Conservation (phyloP, 1,284 basidiomycete species). For the Rhodotorula glutinis region DNA sequence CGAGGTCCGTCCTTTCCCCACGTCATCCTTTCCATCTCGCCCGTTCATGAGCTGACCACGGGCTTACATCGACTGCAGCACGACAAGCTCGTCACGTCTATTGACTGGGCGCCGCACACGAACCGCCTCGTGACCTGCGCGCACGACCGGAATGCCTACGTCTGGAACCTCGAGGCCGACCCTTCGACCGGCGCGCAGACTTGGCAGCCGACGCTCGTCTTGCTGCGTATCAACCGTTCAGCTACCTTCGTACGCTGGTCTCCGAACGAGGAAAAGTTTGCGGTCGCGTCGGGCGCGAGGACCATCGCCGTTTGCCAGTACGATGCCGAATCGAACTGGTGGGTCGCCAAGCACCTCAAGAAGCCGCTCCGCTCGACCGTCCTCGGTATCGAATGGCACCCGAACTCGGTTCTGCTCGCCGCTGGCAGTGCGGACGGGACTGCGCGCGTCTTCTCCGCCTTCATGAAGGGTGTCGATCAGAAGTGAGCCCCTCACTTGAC, state of each 20-base stretch:
- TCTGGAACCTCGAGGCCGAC: conserved; percentile 82
- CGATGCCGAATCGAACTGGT: conserved; percentile 97
- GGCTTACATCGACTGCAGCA: conserved; percentile 59
- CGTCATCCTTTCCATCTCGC: conserved; percentile 9
- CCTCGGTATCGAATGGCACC: conserved; percentile 92
- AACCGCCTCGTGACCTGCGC: conserved; percentile 98
- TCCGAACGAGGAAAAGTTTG: conserved; percentile 97
- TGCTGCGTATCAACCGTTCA: conserved; percentile 90
- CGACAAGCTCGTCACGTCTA: conserved; percentile 96
- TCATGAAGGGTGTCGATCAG: conserved; percentile 97
- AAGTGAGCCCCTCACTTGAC: conserved; percentile 54
- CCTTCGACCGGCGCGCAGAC: conserved; percentile 63
- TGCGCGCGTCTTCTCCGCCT: conserved; percentile 96
- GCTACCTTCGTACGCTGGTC: conserved; percentile 96
- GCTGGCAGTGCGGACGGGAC: conserved; percentile 93
- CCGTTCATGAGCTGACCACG: conserved; percentile 18
- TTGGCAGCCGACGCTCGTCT: conserved; percentile 97
- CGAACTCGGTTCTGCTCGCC: conserved; percentile 92
- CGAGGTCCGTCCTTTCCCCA: conserved; percentile 60
- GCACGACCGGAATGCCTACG: conserved; percentile 98
- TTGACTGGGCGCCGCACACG: conserved; percentile 95
- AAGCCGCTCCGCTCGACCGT: conserved; percentile 94
- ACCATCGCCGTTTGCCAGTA: conserved; percentile 93
- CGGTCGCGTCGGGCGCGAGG: conserved; percentile 93
- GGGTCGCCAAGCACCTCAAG: conserved; percentile 96